Conservation (phyloP, 495 filamentous ascomycete genomes). For the Ramalina peruviana region DNA sequence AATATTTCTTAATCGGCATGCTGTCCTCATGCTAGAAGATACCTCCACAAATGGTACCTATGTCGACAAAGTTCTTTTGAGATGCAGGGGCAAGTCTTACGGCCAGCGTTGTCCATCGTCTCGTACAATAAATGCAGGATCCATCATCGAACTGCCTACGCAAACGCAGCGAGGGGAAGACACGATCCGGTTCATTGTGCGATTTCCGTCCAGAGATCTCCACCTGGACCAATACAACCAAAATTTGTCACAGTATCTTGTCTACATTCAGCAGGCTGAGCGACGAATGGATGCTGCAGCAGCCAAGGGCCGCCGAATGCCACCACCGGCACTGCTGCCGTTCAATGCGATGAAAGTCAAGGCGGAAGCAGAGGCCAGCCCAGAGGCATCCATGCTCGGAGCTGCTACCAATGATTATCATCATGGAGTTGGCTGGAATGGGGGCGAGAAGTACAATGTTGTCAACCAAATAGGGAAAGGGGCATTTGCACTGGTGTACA, state of each 20-base stretch:
- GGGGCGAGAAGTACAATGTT: conserved; percentile 69
- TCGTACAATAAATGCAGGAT: conserved; percentile 57
- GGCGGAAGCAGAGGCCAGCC: background rate
- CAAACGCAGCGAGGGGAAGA: conserved; percentile 29
- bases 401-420: conserved; percentile 24
- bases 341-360: conserved; percentile 1
- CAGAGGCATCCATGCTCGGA: conserved; percentile 5
- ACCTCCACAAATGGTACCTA: conserved; percentile 84
- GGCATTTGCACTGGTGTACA: conserved; percentile 85
- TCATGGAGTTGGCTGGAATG: conserved; percentile 62
- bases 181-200: conserved; percentile 61
- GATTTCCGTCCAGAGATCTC: conserved; percentile 61
- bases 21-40: conserved; percentile 80
- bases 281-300: conserved; percentile 10
- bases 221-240: conserved; percentile 41
- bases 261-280: conserved; percentile 11
- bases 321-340: background rate
- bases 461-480: conserved; percentile 73
- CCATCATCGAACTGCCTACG: conserved; percentile 56
- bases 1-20: conserved; percentile 69
- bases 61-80: conserved; percentile 56
- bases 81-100: conserved; percentile 21
- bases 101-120: conserved; percentile 13
- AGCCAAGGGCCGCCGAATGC: background rate
- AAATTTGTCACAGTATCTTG: conserved; percentile 44